Conservation (phyloP, 257 asterid genomes). For the Solanum lignicaule region DNA sequence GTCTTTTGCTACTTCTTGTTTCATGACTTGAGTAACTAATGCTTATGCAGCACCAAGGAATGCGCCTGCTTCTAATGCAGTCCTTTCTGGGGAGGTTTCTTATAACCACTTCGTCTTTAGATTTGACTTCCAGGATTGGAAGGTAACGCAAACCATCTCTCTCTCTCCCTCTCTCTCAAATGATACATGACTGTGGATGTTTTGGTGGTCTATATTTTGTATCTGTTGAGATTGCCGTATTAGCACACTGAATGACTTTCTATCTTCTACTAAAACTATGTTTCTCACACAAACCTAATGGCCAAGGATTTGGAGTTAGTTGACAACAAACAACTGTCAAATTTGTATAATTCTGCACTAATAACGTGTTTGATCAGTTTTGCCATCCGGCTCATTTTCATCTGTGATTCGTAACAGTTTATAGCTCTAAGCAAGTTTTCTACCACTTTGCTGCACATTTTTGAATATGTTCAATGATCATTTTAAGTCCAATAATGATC, state of each 20-base stretch:
- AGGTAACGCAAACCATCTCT: conserved; percentile 33
- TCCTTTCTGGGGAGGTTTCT: conserved; percentile 59
- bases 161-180: not conserved
- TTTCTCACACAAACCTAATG: not conserved
- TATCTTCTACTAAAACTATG: not conserved
- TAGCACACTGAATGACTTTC: not conserved
- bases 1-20: not conserved
- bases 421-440: not conserved
- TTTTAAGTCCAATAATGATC: not conserved
- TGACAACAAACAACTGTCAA: not conserved
- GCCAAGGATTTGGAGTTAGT: not conserved
- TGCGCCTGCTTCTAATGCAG: conserved; percentile 68
- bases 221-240: not conserved
- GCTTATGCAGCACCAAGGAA: conserved; percentile 66
- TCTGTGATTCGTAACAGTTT: not conserved
- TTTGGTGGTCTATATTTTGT: not conserved
- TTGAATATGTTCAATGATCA: not conserved
- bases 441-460: not conserved
- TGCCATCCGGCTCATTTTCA: not conserved
- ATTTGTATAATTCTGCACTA: not conserved
- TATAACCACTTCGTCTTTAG: conserved; percentile 72
- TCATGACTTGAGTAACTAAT: not conserved
- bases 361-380: not conserved
- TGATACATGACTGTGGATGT: not conserved
- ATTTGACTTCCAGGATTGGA: conserved; percentile 79